Percentiles rank a stretch among this genome's conserved stretches.
These are phyloP conservation scores for Microbotryum silenes-acaulis DNA, from an alignment of 1,284 basidiomycete species.

Conservation along the genomic window DNA sequence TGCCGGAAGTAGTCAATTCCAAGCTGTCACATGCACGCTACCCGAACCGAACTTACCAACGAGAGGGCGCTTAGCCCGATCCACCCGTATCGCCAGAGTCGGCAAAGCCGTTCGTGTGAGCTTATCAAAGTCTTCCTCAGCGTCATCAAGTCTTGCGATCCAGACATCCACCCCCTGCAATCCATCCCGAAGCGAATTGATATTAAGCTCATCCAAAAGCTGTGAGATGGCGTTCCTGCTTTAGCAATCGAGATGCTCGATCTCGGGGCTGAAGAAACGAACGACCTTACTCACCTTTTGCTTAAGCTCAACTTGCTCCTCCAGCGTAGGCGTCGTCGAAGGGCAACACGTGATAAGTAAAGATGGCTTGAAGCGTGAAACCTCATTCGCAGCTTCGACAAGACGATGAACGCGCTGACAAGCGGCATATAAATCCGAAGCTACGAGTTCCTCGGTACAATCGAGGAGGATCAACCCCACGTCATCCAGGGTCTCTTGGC, in stretches of 20 bases:
- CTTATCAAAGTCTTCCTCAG: conserved; percentile 8
- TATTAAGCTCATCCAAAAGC: conserved; percentile 2
- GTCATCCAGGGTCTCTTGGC: conserved; percentile 4
- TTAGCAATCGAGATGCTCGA: background rate
- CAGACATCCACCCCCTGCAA: background rate
- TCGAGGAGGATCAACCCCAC: conserved; percentile 21
- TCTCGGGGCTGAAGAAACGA: background rate
- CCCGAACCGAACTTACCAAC: background rate
- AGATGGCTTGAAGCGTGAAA: conserved; percentile 11
- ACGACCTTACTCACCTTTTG: background rate
- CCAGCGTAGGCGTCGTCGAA: background rate
- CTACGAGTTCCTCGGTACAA: conserved; percentile 2
- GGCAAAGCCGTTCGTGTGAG: background rate
- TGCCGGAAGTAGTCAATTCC: background rate
- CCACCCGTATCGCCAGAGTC: background rate
- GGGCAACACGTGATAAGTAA: conserved; percentile 19
- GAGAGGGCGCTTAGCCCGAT: conserved; percentile 1
- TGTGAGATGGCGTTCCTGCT: background rate
- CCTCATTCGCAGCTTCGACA: background rate
- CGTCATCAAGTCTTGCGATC: conserved; percentile 3
- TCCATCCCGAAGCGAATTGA: background rate
- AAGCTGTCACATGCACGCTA: rapidly evolving
- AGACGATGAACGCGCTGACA: background rate
- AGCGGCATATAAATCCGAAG: conserved; percentile 3
- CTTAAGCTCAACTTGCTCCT: background rate